phyloP scores from a whole-genome alignment of 371 early-diverging fungal genomes.

The Mucor mucedo region DNA sequence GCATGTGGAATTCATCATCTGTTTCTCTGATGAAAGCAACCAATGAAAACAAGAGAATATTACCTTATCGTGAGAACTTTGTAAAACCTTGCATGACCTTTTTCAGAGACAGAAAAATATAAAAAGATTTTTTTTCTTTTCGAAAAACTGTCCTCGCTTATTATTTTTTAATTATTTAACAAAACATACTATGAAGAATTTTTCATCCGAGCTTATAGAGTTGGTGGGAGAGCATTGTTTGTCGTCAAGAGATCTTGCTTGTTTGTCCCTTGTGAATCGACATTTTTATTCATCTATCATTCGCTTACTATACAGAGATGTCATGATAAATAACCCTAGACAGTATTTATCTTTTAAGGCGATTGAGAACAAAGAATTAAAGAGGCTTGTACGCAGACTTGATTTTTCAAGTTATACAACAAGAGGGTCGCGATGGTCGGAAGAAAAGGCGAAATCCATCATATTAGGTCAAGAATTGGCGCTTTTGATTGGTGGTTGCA shows the following conservation, averaged over 20 bases:
- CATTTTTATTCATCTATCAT: constrained; percentile 24
- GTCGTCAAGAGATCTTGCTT: constrained; percentile 21
- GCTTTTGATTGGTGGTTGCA: constrained; percentile 29
- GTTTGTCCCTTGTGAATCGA: constrained; percentile 25
- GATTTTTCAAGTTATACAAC: constrained; percentile 47
- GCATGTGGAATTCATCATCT: neutral
- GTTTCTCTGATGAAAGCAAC: constrained; percentile 9
- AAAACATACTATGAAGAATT: constrained; percentile 20
- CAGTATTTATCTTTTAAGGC: constrained; percentile 29
- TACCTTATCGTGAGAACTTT: constrained; percentile 1
- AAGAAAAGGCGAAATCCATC: constrained; percentile 36
- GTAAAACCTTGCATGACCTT: constrained; percentile 10
- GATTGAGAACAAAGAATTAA: neutral
- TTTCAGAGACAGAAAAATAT: neutral
- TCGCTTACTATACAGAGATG: constrained; percentile 29
- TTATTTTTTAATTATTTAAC: constrained; percentile 12
- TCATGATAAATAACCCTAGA: constrained; percentile 35
- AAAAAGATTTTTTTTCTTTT: neutral
- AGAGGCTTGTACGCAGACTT: constrained; percentile 23
- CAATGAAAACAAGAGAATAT: neutral
- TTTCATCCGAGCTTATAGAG: constrained; percentile 40
- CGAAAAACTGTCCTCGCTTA: neutral
- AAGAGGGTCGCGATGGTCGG: constrained; percentile 43
- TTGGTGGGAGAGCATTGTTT: constrained; percentile 22
- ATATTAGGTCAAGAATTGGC: constrained; percentile 34